phyloP scores from a whole-genome alignment of 2,329 filamentous ascomycete species.

The Aspergillus aculeatus region DNA sequence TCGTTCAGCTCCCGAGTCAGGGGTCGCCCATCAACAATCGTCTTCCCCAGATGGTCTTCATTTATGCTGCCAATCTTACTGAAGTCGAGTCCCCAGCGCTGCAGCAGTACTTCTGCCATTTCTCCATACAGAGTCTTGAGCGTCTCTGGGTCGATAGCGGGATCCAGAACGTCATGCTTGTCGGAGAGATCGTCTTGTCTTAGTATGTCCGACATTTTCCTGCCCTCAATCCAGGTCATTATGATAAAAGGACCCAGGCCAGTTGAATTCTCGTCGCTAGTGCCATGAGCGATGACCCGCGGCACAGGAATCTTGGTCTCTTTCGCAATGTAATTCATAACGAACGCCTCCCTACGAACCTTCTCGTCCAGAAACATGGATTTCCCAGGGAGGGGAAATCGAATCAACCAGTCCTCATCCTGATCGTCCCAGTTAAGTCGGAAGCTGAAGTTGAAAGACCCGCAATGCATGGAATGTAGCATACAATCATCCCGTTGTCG shows the following conservation, averaged over 20 bases:
- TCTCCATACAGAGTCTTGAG: slow-evolving; percentile 4
- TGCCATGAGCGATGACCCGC: slow-evolving; percentile 2
- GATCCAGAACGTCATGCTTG: background rate
- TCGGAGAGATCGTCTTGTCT: background rate
- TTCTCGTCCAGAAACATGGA: slow-evolving; percentile 18
- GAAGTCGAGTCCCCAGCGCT: slow-evolving; percentile 7
- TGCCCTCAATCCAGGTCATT: slow-evolving; percentile 12
- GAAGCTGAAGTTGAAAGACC: slow-evolving; percentile 14
- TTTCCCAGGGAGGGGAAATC: slow-evolving; percentile 13
- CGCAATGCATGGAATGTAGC: slow-evolving; percentile 11
- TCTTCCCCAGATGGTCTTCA: background rate
- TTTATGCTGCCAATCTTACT: slow-evolving; percentile 1
- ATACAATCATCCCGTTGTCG: slow-evolving; percentile 12
- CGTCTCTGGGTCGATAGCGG: background rate
- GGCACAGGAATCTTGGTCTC: slow-evolving; percentile 13
- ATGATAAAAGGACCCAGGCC: slow-evolving; percentile 15
- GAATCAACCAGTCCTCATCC: slow-evolving; percentile 14
- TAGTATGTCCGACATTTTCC: slow-evolving; percentile 9
- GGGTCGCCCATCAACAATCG: background rate
- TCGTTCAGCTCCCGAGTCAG: slow-evolving; percentile 9
- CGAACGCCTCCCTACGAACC: slow-evolving; percentile 1
- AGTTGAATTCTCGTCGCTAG: slow-evolving; percentile 1
- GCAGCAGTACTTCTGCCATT: slow-evolving; percentile 7
- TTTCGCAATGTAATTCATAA: slow-evolving; percentile 7
- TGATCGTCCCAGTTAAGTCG: slow-evolving; percentile 16